Evolutionary conservation across 2,329 filamentous ascomycete genomes (phyloP), one percentile per base, ranked within the genome.

Genomic region (Neocatenulostroma microsporum): DNA sequence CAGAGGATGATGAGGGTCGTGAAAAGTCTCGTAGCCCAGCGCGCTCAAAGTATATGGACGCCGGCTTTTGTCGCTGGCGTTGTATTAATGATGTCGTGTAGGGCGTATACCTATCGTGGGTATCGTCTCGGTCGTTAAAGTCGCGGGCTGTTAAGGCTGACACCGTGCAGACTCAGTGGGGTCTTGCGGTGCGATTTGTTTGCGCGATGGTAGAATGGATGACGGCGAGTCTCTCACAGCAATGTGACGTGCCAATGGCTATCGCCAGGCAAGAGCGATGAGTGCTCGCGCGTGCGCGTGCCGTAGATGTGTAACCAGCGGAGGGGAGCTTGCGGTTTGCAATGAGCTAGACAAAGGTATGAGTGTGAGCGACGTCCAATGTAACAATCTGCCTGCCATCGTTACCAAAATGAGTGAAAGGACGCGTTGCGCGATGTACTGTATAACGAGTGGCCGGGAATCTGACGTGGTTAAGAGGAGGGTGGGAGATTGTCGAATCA

Each of bases 51-150:
- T 44, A 49, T 44, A 50, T 46, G 36, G 50, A 48, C 40, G 50
- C 54, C 54, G 64, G 68, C 62, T 65, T 66, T 58, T 69, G 65
- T 61, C 61, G 67, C 58, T 66, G 67, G 56, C 53, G 55, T 52
- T 50, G 61, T 60, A 60, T 63, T 63, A 59, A 64, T 54, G 50
- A 63, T 60, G 54, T 72, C 67, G 71, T n/a, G n/a, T n/a, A n/a
- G n/a, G n/a, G n/a, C n/a, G n/a, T 74, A 55, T 67, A 64, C 47
- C 62, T 58, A 60, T 74, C 69, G 69, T 74, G 59, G 47, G 49
- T 47, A 48, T 73, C 69, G 71, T 73, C 56, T 59, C 62, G 61
- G 62, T 73, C 69, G 68, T 73, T 61, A 73, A 63, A 59, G 36
- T 55, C 53, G 58, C 52, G 49, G 45, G 46, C 53, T 48, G 48